Evolutionary conservation across 2,329 filamentous ascomycete species (phyloP), one percentile per base, ranked within the genome.

Genomic region (Exophiala spinifera): DNA sequence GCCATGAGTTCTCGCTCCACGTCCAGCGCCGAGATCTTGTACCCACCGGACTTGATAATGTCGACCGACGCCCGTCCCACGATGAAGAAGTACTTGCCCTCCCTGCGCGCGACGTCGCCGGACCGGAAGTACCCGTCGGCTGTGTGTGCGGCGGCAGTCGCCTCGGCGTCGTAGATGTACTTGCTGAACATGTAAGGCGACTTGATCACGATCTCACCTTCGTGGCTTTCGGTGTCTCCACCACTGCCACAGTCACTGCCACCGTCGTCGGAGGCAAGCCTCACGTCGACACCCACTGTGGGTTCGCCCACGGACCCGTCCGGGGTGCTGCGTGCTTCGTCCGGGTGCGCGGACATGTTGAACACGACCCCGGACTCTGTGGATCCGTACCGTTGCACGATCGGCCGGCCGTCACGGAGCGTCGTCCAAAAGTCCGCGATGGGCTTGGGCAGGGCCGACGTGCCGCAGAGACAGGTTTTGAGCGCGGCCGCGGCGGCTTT

Each of bases 11-110:
- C 75, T 10, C 76, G 66, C 64, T 79, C 76, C 39, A 79, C 74
- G 37, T 79, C 77, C 3, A 78, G 65, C 2, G 76, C 76, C 1
- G 72, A 76, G 48, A 79, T 76, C 65, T 79, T 79, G 63, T 78
- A 78, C 0, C 76, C 77, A 4, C 76, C 76, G 6, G 71, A 74
- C 56, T 79, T 79, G 61, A 80, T 76, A 28, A 79, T 77, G 56
- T 78, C 76, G 10, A 76, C 67, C 15, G 71, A 74, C 3, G 73
- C 74, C 13, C 76, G 70, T 13, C 76, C 77, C 15, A 76, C 63
- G 48, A 79, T 78, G 49, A 67, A 78, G 59, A 76, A 78, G 67
- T 71, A 20, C 34, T 58, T 55, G 1, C 60, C 62, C 42, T 66
- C 62, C 5, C 60, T 58, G 6, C 63, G 42, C 4, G 66, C 66